These are phyloP conservation scores for Sungouiozyma ichnusensis DNA, from an alignment of 805 yeast species.

Conservation along the genomic window DNA sequence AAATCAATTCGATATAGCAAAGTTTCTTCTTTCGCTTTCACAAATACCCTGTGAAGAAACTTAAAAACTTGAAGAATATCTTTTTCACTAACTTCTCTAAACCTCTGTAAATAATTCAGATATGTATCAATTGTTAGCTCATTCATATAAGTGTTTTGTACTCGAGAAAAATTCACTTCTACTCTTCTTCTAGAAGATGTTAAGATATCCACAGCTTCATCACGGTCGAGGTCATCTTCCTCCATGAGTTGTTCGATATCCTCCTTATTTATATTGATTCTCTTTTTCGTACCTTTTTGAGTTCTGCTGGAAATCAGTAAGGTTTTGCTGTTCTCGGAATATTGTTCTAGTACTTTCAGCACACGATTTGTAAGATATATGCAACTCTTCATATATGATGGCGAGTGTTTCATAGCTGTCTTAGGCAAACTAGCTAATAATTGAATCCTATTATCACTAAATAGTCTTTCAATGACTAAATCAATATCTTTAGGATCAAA, in stretches of 20 bases:
- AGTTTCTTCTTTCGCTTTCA: conserved; percentile 48
- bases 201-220: conserved; percentile 24
- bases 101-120: conserved; percentile 49
- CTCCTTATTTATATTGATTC: conserved; percentile 16
- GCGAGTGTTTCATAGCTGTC: conserved; percentile 51
- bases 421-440: conserved; percentile 50
- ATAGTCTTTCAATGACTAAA: conserved; percentile 56
- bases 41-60: conserved; percentile 62
- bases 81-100: conserved; percentile 47
- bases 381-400: conserved; percentile 47
- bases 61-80: conserved; percentile 55
- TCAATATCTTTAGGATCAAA: conserved; percentile 36
- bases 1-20: conserved; percentile 64
- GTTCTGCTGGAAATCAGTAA: conserved; percentile 39
- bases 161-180: conserved; percentile 17
- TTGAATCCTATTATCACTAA: conserved; percentile 51
- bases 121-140: conserved; percentile 57
- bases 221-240: conserved; percentile 21
- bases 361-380: conserved; percentile 57
- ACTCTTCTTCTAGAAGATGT: conserved; percentile 8
- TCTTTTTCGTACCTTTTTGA: conserved; percentile 17
- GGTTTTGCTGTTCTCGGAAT: conserved; percentile 42
- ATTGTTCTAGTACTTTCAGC: conserved; percentile 56
- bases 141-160: conserved; percentile 23
- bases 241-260: conserved; percentile 32